These are phyloP conservation scores for Uncinocarpus reesii DNA, from an alignment of 2,329 filamentous ascomycete genomes.

Conservation along the genomic window DNA sequence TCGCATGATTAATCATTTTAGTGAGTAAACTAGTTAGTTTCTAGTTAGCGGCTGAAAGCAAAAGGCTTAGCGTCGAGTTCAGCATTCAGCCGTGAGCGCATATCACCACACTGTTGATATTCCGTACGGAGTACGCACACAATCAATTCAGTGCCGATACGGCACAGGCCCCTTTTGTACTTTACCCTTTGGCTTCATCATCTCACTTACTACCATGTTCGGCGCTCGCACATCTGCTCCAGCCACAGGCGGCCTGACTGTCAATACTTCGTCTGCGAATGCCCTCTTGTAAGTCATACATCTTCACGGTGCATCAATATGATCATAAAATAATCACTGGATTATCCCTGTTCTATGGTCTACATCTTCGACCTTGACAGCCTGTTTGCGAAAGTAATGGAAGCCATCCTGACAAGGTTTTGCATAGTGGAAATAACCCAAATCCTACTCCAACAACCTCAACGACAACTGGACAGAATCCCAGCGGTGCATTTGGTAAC, in stretches of 20 bases:
- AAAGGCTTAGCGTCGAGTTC: no score
- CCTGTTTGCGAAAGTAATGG: neutral
- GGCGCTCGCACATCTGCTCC: slow-evolving; percentile 12
- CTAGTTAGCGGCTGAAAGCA: neutral
- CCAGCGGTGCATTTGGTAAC: slow-evolving; percentile 28
- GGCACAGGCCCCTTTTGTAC: neutral
- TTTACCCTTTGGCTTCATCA: neutral
- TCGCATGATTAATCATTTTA: no score
- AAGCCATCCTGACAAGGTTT: neutral
- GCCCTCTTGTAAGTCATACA: slow-evolving; percentile 17
- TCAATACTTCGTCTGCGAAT: slow-evolving; percentile 18
- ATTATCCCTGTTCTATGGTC: no score
- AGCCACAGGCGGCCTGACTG: slow-evolving; percentile 13
- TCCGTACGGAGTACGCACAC: neutral
- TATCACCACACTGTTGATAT: no score
- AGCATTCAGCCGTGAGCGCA: no score
- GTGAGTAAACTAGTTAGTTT: neutral
- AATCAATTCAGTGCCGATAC: neutral
- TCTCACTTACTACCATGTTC: slow-evolving; percentile 14
- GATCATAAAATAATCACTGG: no score
- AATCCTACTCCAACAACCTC: slow-evolving; percentile 10
- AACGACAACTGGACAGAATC: slow-evolving; percentile 2
- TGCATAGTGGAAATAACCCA: slow-evolving; percentile 9
- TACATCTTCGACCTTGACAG: no score
- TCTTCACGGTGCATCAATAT: no score